Base-by-base conservation (phyloP, 352 stramenopile genomes). In the Phytophthora idaei region DNA sequence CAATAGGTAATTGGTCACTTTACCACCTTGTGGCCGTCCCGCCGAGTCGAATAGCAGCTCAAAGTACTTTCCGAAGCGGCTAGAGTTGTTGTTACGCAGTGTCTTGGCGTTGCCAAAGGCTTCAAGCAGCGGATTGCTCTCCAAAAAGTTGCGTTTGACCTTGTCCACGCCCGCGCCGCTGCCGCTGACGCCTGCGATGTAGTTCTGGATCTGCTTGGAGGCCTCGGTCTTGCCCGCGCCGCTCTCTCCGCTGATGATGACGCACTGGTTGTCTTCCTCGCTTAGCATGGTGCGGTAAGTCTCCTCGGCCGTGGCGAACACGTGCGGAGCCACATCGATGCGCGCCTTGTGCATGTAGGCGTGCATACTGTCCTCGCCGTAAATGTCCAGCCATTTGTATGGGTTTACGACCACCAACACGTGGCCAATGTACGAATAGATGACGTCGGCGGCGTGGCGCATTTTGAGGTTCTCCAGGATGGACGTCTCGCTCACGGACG, bases 91-190 rank as follows among this genome's bases (percentile, higher is more conserved):
- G 78, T 98, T 99, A 29, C 94, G 84, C 25, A 98, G 63, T 7
- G 96, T 99, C 73, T 97, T 97, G 59, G 94, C 95, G 63, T 99
- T 99, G 34, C 96, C 96, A 74, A 98, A 98, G n/a, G 93, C 93
- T 73, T 99, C 96, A 6, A 99, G 77, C 53, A 99, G 83, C 58
- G 96, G 96, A 64, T 99, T 99, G 10, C 89, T 97, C 66, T 98
- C 94, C 10, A 99, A 64, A 39, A 99, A 95, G 2, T 81, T 93
- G 45, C 89, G 82, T 64, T 96, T 96, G 59, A 96, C 85, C 73
- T 94, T 95, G 68, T 96, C 87, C 4, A 95, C 87, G 25, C 86
- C 87, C 0, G 81, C 79, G 28, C 85, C 87, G 31, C 81, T 92
- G 47, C 87, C 87, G 29, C 78, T 90, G 45, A 96, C 87, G 7